A percentile compares a stretch with the other conserved stretches of the same genome.
Evolutionary conservation across 108 stramenopile species (phyloP).

Genomic region (Mediolabrus comicus): DNA sequence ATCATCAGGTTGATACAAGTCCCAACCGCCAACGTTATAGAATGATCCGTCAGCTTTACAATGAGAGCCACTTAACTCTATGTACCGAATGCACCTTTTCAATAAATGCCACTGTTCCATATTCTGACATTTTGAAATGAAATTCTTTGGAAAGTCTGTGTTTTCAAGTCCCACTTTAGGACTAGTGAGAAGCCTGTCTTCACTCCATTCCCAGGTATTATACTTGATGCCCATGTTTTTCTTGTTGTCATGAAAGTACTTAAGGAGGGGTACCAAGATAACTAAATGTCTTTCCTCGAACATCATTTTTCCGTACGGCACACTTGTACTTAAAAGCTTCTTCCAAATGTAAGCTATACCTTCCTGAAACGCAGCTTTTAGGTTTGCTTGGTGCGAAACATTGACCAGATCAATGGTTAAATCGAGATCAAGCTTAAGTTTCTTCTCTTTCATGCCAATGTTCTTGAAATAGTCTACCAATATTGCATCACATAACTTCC

Average conservation of each 20-base stretch:
- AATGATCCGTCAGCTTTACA: background rate
- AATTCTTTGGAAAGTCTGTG: background rate
- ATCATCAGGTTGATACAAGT: background rate
- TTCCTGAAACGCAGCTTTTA: background rate
- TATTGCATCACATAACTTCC: conserved; percentile 7
- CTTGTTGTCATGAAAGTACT: background rate
- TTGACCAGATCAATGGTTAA: background rate
- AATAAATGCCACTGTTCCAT: background rate
- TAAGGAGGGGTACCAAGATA: background rate
- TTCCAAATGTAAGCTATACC: background rate
- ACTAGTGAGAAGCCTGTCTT: background rate
- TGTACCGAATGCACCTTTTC: background rate
- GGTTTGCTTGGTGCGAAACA: background rate
- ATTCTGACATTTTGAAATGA: background rate
- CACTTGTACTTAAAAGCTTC: background rate
- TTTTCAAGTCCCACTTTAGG: background rate
- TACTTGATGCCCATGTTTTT: background rate
- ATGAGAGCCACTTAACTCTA: background rate
- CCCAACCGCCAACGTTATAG: background rate
- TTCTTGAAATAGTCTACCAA: background rate
- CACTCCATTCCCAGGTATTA: background rate
- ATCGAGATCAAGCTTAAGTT: background rate
- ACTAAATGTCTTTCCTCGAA: background rate
- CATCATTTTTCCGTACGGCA: background rate
- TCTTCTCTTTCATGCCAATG: background rate